Evolutionary conservation across 2,329 filamentous ascomycete genomes (phyloP).

Genomic region (Ramularia endophylla): DNA sequence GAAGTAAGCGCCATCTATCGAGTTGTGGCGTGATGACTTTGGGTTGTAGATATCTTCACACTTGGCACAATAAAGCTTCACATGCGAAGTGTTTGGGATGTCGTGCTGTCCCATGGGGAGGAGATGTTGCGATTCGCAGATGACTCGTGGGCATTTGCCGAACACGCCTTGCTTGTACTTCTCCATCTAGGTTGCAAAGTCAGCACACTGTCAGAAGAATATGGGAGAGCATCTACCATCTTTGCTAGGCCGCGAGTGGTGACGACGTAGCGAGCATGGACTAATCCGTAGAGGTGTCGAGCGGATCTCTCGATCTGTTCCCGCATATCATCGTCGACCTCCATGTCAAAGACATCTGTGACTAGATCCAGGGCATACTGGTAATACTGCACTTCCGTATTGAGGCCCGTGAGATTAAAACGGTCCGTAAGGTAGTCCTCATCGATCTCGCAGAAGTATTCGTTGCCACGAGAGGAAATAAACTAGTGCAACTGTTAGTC

Average conservation of each 20-base stretch:
- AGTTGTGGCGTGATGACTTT: conserved; percentile 90
- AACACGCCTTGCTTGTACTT: conserved; percentile 99
- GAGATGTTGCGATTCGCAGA: conserved; percentile 88
- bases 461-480: conserved; percentile 93
- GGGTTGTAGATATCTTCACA: conserved; percentile 99
- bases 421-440: conserved; percentile 97
- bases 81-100: conserved; percentile 76
- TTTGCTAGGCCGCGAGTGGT: conserved; percentile 90
- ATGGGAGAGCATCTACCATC: conserved; percentile 65
- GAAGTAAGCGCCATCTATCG: conserved; percentile 97
- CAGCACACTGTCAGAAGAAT: conserved; percentile 2
- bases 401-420: conserved; percentile 95
- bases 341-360: conserved; percentile 96
- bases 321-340: conserved; percentile 97
- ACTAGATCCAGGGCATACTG: conserved; percentile 97
- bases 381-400: conserved; percentile 97
- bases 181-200: conserved; percentile 62
- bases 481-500: conserved; percentile 57
- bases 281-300: conserved; percentile 87
- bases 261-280: conserved; percentile 94
- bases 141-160: conserved; percentile 93
- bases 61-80: conserved; percentile 94
- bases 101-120: conserved; percentile 94
- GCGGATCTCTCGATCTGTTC: conserved; percentile 98
- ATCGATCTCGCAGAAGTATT: conserved; percentile 99